Base-by-base conservation (phyloP, 176 grass and related monocot species). In the Musa beccarii region DNA sequence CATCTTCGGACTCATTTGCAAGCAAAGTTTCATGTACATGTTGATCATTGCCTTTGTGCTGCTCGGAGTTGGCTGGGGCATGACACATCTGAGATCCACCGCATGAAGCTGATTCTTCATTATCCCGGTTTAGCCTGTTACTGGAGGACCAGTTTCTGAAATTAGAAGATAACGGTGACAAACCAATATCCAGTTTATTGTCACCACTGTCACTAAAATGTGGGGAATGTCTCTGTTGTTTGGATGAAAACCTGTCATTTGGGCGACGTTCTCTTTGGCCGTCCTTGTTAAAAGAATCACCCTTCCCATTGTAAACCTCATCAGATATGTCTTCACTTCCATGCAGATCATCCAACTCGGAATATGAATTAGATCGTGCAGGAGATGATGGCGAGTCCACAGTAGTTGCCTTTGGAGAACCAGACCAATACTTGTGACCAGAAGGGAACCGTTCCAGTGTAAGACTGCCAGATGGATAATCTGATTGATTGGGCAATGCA, bases 371-470 rank as follows among this genome's bases (percentile, higher is more conserved):
- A 64, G 69, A 53, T 10, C 22, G 71, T 0, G 61, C 73, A 34
- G 17, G 23, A 22, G 2, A 56, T 16, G 14, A 29, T 1, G 73
- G 79, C 69, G 74, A 73, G 4, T 75, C 70, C 62, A 78, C 84
- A 70, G 22, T 72, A 1, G 86, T 69, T 73, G 73, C 84, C 78
- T 78, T 89, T 2, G 90, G 87, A 49, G 90, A 89, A 52, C 83
- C 82, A 0, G 86, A 89, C 87, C 90, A 89, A 65, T 89, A 92
- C 22, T 75, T 87, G 2, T 79, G 68, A 55, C 86, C 90, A 83
- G 84, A 92, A 69, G 87, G 87, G 76, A 92, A 82, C 2, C 77
- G 84, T 80, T 92, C 90, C 21, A 89, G 84, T 17, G 77, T 75
- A 50, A 83, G 82, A 26, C 69, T 74, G 11, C 79, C 86, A 19